phyloP scores from a whole-genome alignment of 2,329 filamentous ascomycete species.

The Cucurbitaria berberidis region DNA sequence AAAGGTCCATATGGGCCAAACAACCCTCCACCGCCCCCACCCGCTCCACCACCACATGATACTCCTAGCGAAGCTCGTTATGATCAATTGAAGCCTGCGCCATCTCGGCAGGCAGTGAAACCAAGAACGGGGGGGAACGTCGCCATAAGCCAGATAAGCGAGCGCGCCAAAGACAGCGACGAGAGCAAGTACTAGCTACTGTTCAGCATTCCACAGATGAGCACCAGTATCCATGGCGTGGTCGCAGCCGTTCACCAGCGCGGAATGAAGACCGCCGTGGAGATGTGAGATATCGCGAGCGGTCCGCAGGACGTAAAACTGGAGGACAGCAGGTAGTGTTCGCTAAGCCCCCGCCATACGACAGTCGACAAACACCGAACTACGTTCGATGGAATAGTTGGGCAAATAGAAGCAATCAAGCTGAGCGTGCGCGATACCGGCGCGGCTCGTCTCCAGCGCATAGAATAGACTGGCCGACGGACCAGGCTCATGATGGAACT shows the following conservation, averaged over 20 bases:
- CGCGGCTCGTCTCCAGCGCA: not conserved
- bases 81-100: not conserved
- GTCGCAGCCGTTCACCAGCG: constrained; percentile 8
- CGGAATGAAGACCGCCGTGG: not conserved
- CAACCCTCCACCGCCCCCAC: constrained; percentile 13
- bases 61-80: not conserved
- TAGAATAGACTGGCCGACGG: not conserved
- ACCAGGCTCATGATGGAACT: not conserved
- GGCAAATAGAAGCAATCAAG: not conserved
- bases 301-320: not conserved
- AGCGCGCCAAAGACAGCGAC: not conserved
- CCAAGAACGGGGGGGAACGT: too few species aligned
- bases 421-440: not conserved
- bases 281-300: not conserved
- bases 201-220: not conserved
- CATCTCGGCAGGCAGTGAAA: not conserved
- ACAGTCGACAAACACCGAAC: not conserved
- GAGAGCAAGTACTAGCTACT: not conserved
- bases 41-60: not conserved
- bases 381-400: not conserved
- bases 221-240: not conserved
- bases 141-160: too few species aligned
- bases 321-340: not conserved
- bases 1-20: constrained; percentile 6
- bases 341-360: too few species aligned